A percentile compares a stretch with the other conserved stretches of the same genome.
These are phyloP conservation scores for Brasilioporus rufonigricans DNA, from an alignment of 768 basidiomycete species.

Conservation along the genomic window DNA sequence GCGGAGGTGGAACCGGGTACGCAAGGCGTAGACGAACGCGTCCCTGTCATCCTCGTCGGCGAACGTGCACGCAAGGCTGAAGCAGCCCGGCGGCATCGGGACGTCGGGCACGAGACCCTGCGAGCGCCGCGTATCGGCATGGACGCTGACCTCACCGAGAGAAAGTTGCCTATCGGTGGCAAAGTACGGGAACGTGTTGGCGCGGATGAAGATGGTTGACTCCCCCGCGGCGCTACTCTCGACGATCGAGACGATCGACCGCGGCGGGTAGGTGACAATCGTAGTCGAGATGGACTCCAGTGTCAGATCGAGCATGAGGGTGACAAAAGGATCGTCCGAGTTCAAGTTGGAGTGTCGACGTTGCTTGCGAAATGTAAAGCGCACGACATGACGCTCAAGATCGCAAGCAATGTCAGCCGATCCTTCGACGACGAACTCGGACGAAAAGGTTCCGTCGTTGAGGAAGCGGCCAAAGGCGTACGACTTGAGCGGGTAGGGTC, in stretches of 20 bases:
- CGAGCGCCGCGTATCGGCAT: conserved; percentile 13
- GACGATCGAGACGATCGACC: conserved; percentile 22
- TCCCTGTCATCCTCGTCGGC: conserved; percentile 20
- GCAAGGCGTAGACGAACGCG: conserved; percentile 28
- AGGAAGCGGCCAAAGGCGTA: conserved; percentile 39
- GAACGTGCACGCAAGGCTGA: conserved; percentile 32
- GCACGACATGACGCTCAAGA: conserved; percentile 30
- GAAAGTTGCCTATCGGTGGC: neutral
- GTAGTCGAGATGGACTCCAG: neutral
- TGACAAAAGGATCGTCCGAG: neutral
- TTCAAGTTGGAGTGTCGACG: conserved; percentile 5
- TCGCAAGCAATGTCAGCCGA: conserved; percentile 36
- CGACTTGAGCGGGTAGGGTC: conserved; percentile 19
- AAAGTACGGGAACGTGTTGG: conserved; percentile 33
- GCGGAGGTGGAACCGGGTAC: conserved; percentile 22
- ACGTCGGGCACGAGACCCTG: conserved; percentile 27
- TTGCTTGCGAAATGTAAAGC: conserved; percentile 31
- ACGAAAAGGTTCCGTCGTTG: conserved; percentile 33
- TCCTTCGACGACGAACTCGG: conserved; percentile 29
- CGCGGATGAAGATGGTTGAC: conserved; percentile 30
- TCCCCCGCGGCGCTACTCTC: conserved; percentile 6
- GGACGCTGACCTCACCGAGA: neutral
- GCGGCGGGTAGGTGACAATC: conserved; percentile 22
- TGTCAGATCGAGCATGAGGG: neutral
- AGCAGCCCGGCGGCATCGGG: conserved; percentile 29